Evolutionary conservation across 768 basidiomycete genomes (phyloP), one percentile per base, ranked within the genome.

Genomic region (Strobilomyces dryophilus): DNA sequence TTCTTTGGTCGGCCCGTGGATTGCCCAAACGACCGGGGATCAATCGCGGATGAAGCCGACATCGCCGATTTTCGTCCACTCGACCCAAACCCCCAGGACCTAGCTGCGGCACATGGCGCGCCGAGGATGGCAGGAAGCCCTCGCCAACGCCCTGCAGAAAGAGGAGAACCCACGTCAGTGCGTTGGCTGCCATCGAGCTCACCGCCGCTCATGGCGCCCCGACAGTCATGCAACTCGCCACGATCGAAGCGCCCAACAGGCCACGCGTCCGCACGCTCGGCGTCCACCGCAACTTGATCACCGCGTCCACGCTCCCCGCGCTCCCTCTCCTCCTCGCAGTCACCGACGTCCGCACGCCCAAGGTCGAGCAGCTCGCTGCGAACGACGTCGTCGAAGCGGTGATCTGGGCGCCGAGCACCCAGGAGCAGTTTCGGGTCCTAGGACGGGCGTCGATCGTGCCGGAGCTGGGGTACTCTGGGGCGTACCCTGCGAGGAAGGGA

Each of bases 271-370:
- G 90, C 58, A 79, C 84, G 5, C 76, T 77, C 53, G 70, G 29
- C 29, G 29, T 87, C 49, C 81, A 87, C 54, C 81, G 89, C 36
- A 70, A 62, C 1, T 82, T 88, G 65, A 57, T 89, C 39, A 65
- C 75, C 10, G 71, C 78, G 2, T 65, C 70, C 6, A 59, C 66
- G 18, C 57, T 65, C 17, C 78, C 80, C 1, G 58, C 72, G 24
- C 72, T 80, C 4, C 85, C 87, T 0, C 71, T 92, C 6, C 66
- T 93, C 56, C 60, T 91, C 44, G 73, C 78, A 44, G 80, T 84
- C 11, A 89, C 89, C 44, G 90, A 92, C 70, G 66, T 84, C 43
- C 85, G 90, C 26, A 76, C 82, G 2, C 82, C 83, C 20, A 93
- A 93, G 61, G 76, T 81, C 34, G 44, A 67, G 1, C 84, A 54